Conservation (phyloP, 2,329 filamentous ascomycete genomes). For the Aulographum hederae region DNA sequence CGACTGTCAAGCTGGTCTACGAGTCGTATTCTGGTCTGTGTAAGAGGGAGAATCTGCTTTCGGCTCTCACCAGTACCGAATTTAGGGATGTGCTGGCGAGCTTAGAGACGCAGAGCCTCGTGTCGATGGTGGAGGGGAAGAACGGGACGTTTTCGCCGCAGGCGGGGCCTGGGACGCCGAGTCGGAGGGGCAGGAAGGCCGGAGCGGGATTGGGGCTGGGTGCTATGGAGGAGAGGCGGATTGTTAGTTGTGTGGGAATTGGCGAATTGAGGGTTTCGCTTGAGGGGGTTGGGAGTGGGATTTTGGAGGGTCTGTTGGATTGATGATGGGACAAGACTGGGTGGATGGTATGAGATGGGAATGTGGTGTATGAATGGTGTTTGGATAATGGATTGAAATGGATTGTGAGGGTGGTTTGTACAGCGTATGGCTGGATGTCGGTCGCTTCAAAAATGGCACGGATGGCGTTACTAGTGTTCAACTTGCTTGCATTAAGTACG, state of each 20-base stretch:
- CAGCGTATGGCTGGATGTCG: too few relatives aligned
- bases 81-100: slow-evolving; percentile 86
- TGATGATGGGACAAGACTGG: too few relatives aligned
- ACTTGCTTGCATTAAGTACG: too few relatives aligned
- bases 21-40: slow-evolving; percentile 71
- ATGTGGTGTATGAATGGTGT: too few relatives aligned
- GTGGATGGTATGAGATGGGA: too few relatives aligned
- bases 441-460: too few relatives aligned
- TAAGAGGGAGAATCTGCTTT: slow-evolving; percentile 70
- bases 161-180: slow-evolving; percentile 3
- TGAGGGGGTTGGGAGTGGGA: slow-evolving; percentile 12
- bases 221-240: slow-evolving; percentile 9
- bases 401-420: too few relatives aligned
- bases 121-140: slow-evolving; percentile 53
- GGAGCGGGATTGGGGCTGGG: slow-evolving; percentile 3
- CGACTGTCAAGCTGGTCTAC: slow-evolving; percentile 70
- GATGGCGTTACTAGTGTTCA: too few relatives aligned
- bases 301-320: slow-evolving; percentile 18
- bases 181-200: slow-evolving; percentile 1
- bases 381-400: too few relatives aligned
- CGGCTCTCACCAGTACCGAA: slow-evolving; percentile 77
- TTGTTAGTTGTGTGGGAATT: slow-evolving; percentile 15
- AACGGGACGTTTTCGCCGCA: slow-evolving; percentile 12
- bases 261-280: slow-evolving; percentile 15
- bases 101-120: slow-evolving; percentile 70